Percentiles rank a stretch among this genome's conserved stretches.
Evolutionary conservation across 139 green algal genomes (phyloP).

Genomic region (Haematococcus lacustris): DNA sequence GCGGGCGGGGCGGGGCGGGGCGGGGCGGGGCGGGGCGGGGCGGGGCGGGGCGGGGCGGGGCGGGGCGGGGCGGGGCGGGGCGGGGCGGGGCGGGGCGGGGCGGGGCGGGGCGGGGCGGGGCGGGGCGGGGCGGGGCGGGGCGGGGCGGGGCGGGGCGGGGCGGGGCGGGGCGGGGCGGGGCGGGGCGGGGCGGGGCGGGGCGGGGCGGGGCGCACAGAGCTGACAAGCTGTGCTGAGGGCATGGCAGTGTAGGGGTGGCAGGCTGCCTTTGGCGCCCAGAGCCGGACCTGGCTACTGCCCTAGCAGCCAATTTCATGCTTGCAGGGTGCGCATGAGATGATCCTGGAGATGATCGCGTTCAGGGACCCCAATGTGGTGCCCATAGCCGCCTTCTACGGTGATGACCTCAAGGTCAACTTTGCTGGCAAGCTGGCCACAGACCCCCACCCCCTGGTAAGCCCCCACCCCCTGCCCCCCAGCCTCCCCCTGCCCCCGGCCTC

Average conservation of each 20-base stretch:
- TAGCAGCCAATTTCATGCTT: background rate
- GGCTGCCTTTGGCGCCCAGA: background rate
- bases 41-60: too few species aligned
- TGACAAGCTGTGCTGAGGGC: background rate
- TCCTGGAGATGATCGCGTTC: constrained; percentile 64
- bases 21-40: too few species aligned
- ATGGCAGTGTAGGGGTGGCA: background rate
- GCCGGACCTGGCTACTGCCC: background rate
- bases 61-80: too few species aligned
- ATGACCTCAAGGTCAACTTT: constrained; percentile 70
- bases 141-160: too few species aligned
- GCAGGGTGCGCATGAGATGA: constrained; percentile 60
- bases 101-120: too few species aligned
- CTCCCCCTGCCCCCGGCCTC: too few species aligned
- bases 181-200: background rate
- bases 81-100: too few species aligned
- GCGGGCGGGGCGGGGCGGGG: too few species aligned
- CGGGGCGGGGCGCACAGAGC: background rate
- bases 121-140: too few species aligned
- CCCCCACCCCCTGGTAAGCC: constrained; percentile 34
- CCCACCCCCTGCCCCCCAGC: too few species aligned
- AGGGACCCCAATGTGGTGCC: constrained; percentile 63
- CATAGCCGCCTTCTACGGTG: constrained; percentile 62
- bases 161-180: background rate
- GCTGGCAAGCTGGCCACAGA: constrained; percentile 61